Evolutionary conservation across 2,329 filamentous ascomycete genomes (phyloP).

Genomic region (Metarhizium humberi): DNA sequence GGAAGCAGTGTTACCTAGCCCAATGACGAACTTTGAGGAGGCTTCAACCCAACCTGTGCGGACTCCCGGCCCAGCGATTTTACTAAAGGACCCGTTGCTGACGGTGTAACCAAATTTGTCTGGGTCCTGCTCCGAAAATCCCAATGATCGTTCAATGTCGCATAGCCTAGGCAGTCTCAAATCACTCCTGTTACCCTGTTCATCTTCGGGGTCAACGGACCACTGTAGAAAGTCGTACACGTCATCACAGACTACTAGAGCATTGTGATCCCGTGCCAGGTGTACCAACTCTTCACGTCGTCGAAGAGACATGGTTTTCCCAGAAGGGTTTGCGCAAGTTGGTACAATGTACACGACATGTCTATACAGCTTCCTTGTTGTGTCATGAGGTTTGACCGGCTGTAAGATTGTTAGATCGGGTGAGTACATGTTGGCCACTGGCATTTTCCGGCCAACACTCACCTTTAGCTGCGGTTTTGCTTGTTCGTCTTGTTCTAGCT

Average conservation of each 20-base stretch:
- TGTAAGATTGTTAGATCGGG: conserved; percentile 7
- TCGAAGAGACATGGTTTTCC: conserved; percentile 65
- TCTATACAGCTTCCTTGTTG: conserved; percentile 68
- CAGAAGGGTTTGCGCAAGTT: conserved; percentile 82
- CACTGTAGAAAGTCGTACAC: conserved; percentile 92
- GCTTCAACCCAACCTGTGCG: conserved; percentile 85
- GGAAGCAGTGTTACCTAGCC: conserved; percentile 42
- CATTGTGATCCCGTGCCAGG: conserved; percentile 71
- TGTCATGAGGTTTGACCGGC: conserved; percentile 44
- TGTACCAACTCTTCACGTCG: conserved; percentile 60
- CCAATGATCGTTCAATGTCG: conserved; percentile 63
- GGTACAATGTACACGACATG: conserved; percentile 86
- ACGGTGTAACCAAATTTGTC: conserved; percentile 64
- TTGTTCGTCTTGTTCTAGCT: conserved; percentile 18
- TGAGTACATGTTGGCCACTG: background rate
- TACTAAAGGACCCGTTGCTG: conserved; percentile 86
- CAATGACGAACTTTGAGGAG: conserved; percentile 42
- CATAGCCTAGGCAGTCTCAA: conserved; percentile 65
- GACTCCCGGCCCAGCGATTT: conserved; percentile 72
- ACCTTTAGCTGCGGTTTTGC: conserved; percentile 8
- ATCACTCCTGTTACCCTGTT: conserved; percentile 3
- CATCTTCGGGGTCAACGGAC: conserved; percentile 35
- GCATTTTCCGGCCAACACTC: background rate
- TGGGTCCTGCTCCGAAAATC: conserved; percentile 26
- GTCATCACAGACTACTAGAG: conserved; percentile 79